phyloP scores from a whole-genome alignment of 768 basidiomycete species.

The Austroboletus festivus region DNA sequence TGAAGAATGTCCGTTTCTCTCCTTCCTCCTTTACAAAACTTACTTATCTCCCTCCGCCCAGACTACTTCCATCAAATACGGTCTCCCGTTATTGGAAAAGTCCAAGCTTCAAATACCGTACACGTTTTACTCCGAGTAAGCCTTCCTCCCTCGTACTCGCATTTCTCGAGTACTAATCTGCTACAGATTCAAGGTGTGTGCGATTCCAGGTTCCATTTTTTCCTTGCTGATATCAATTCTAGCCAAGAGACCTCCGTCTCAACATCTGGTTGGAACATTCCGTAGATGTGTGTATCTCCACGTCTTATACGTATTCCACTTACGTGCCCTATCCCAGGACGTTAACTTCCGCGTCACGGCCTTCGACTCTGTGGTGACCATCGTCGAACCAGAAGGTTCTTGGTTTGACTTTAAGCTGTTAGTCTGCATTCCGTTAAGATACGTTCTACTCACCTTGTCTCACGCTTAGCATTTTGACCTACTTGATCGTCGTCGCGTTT shows the following conservation, averaged over 20 bases:
- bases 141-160: constrained; percentile 6
- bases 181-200: constrained; percentile 57
- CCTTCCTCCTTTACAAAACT: not conserved
- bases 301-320: not conserved
- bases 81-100: constrained; percentile 49
- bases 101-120: constrained; percentile 67
- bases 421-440: constrained; percentile 26
- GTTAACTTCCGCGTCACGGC: constrained; percentile 60
- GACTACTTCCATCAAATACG: constrained; percentile 58
- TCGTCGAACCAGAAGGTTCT: constrained; percentile 78
- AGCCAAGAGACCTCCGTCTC: constrained; percentile 76
- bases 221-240: constrained; percentile 10
- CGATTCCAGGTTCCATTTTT: not conserved
- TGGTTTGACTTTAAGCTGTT: constrained; percentile 81
- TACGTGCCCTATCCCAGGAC: constrained; percentile 37
- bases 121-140: constrained; percentile 79
- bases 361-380: constrained; percentile 71
- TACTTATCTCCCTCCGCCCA: constrained; percentile 26
- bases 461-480: constrained; percentile 55
- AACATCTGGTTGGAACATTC: constrained; percentile 74
- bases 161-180: constrained; percentile 3
- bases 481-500: constrained; percentile 62
- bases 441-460: constrained; percentile 2
- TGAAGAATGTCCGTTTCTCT: constrained; percentile 65
- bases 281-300: constrained; percentile 46